Base-by-base conservation (phyloP, 1,284 basidiomycete genomes). In the Caloboletus firmus region DNA sequence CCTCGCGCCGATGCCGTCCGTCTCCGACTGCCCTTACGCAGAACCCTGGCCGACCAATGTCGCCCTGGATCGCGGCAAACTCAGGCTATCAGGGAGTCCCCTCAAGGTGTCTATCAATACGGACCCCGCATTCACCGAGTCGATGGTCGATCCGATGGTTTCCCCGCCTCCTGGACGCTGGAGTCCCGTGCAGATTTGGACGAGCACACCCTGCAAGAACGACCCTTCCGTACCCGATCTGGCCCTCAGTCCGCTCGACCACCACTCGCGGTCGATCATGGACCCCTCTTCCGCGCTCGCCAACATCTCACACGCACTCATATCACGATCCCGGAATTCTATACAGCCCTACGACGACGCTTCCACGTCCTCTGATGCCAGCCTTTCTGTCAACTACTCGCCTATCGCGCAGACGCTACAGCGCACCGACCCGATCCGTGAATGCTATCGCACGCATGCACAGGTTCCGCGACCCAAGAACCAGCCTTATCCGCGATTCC, bases 181-280 rank as follows among this genome's bases (percentile, higher is more conserved):
- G 65, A 49, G 30, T 35, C 51, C 66, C 13, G 8, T 42, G 3
- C 41, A 58, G 22, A 52, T 68, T 6, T 68, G 67, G 67, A 63
- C 64, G 32, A 69, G 67, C 44, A 69, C 67, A 1, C 67, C 64
- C 1, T 53, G 18, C 39, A 61, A 57, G 49, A 31, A 26, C 20
- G 55, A 62, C 24, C 18, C 36, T 13, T 4, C 26, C 13, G n/a
- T 51, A 2, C 40, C 43, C 18, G 49, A 55, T 11, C 56, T 30
- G 5, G 18, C 13, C 12, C 31, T 49, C 46, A 51, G 24, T 30
- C 40, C 60, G 13, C 51, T 54, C 50, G 50, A 65, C 8, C 40
- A 40, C 5, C 43, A 26, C 20, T 9, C 22, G 0, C 35, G 4
- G 24, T 40, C 55, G 20, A 12, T 5, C 35, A 18, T 36, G 15